A percentile compares a stretch with the other conserved stretches of the same genome.
phyloP scores from a whole-genome alignment of 805 yeast genomes.

The Debaryomyces hansenii region DNA sequence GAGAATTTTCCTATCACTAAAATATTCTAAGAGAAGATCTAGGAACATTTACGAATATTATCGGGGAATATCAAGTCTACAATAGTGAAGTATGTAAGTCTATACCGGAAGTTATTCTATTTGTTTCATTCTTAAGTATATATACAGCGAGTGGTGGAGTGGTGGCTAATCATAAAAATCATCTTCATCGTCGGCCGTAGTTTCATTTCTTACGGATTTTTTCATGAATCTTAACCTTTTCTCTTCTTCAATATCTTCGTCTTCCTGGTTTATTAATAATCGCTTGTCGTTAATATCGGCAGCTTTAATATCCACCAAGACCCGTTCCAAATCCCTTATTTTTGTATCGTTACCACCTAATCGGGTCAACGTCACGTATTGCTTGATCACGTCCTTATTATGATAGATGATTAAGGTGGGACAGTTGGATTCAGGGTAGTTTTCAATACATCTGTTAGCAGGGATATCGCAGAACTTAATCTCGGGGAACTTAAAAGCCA shows the following conservation, averaged over 20 bases:
- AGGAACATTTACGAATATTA: too few species aligned
- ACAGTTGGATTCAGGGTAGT: slow-evolving; percentile 85
- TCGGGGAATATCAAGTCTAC: too few species aligned
- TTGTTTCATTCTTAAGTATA: too few species aligned
- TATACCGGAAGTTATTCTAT: too few species aligned
- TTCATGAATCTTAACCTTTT: slow-evolving; percentile 55
- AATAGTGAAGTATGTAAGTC: too few species aligned
- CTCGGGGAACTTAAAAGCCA: slow-evolving; percentile 73
- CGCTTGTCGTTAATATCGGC: slow-evolving; percentile 68
- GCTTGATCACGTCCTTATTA: slow-evolving; percentile 76
- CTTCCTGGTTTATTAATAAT: slow-evolving; percentile 56
- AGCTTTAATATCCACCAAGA: slow-evolving; percentile 67
- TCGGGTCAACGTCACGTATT: slow-evolving; percentile 74
- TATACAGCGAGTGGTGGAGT: not conserved
- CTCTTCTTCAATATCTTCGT: slow-evolving; percentile 56
- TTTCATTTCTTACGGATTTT: slow-evolving; percentile 49
- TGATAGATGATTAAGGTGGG: slow-evolving; percentile 87
- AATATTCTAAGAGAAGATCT: too few species aligned
- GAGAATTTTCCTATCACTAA: too few species aligned
- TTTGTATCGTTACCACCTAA: slow-evolving; percentile 83
- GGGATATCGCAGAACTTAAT: slow-evolving; percentile 89
- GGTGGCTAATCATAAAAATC: slow-evolving; percentile 13
- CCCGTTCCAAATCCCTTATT: slow-evolving; percentile 66
- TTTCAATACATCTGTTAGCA: slow-evolving; percentile 88
- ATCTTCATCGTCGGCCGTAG: slow-evolving; percentile 29